Conservation (phyloP, 2,329 filamentous ascomycete genomes). For the Aureobasidium subglaciale region DNA sequence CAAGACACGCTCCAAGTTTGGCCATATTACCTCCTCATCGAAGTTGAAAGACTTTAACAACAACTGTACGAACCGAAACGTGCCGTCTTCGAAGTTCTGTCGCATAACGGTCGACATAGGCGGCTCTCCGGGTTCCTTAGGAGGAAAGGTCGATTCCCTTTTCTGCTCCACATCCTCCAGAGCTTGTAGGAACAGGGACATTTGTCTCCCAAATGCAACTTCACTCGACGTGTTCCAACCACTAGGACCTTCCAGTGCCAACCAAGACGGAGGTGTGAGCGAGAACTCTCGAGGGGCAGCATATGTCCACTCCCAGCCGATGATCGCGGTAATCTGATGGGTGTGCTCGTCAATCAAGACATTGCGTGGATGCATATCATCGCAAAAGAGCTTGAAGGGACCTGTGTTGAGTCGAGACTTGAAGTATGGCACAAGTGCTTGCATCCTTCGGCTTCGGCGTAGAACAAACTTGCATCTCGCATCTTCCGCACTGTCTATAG, state of each 20-base stretch:
- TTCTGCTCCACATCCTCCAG: not conserved
- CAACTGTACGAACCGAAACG: not conserved
- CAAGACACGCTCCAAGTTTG: not conserved
- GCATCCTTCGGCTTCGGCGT: constrained; percentile 19
- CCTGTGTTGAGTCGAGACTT: constrained; percentile 1
- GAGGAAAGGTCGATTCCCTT: not conserved
- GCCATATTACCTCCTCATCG: not conserved
- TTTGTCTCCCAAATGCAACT: not conserved
- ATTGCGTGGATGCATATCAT: constrained; percentile 22
- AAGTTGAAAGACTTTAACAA: not conserved
- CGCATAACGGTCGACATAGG: not conserved
- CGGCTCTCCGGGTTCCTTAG: not conserved
- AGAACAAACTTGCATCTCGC: constrained; percentile 23
- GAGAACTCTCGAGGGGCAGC: constrained; percentile 21
- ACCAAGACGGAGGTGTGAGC: constrained; percentile 18
- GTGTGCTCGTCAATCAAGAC: constrained; percentile 20
- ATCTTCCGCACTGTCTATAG: constrained; percentile 21
- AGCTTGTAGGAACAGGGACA: not conserved
- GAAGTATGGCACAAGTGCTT: constrained; percentile 18
- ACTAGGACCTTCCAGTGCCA: not conserved
- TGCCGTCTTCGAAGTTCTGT: not conserved
- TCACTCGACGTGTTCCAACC: not conserved
- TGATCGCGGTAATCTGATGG: constrained; percentile 20
- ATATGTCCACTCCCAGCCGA: constrained; percentile 24
- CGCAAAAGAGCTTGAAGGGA: constrained; percentile 15